These are phyloP conservation scores for Sporothrix inflata DNA, from an alignment of 2,329 filamentous ascomycete genomes.

Conservation along the genomic window DNA sequence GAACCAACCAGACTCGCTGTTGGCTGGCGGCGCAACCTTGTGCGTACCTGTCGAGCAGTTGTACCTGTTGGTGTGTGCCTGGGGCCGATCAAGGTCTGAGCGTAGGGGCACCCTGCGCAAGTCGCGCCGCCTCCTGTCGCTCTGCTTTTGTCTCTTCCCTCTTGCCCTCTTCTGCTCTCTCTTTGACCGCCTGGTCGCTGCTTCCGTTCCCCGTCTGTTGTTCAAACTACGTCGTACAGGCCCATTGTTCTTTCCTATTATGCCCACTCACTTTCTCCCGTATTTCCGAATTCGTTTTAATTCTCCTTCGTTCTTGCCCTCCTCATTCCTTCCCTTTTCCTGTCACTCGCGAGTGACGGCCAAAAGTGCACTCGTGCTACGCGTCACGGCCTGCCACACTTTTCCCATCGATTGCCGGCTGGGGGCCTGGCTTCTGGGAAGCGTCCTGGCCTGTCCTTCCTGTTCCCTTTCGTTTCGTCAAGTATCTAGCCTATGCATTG, in stretches of 20 bases:
- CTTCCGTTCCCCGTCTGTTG: not conserved
- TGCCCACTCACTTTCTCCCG: not conserved
- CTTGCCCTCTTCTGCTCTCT: not conserved
- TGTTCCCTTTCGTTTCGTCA: slow-evolving; percentile 6
- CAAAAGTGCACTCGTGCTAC: slow-evolving; percentile 10
- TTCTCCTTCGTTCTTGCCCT: slow-evolving; percentile 8
- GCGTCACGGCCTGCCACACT: slow-evolving; percentile 19
- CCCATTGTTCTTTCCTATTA: not conserved
- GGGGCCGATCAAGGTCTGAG: slow-evolving; percentile 26
- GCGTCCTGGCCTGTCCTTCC: not conserved
- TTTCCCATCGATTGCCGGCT: slow-evolving; percentile 13
- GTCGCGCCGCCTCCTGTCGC: slow-evolving; percentile 6
- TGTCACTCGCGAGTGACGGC: not conserved
- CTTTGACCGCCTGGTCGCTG: not conserved
- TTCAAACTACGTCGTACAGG: not conserved
- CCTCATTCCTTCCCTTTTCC: not conserved
- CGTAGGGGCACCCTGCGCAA: slow-evolving; percentile 24
- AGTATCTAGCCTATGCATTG: slow-evolving; percentile 1
- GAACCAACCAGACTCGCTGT: not conserved
- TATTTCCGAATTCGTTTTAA: not conserved
- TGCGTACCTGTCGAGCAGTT: not conserved
- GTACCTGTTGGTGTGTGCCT: not conserved
- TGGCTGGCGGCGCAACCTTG: not conserved
- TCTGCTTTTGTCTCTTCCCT: not conserved
- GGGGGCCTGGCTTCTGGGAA: not conserved